Evolutionary conservation across 192 early-diverging fungal species (phyloP).

Genomic region (Phlyctochytrium planicorne): DNA sequence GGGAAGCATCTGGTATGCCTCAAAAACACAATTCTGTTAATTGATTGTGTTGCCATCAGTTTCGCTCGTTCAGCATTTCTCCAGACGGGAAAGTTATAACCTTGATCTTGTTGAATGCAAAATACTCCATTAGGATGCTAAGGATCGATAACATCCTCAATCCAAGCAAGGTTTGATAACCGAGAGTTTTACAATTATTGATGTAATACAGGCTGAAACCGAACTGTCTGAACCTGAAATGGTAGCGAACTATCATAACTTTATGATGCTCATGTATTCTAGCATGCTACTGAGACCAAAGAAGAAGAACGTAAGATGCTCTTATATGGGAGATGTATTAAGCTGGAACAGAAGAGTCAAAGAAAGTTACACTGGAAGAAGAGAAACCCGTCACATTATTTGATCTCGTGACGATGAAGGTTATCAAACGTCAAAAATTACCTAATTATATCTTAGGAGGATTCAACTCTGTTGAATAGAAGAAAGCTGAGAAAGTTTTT

Average conservation of each 20-base stretch:
- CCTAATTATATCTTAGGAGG: constrained; percentile 20
- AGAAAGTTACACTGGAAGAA: no score
- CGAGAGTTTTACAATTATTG: no score
- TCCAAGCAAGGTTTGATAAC: background rate
- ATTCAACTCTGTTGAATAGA: constrained; percentile 34
- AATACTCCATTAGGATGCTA: constrained; percentile 30
- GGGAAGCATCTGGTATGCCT: constrained; percentile 25
- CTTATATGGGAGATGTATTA: no score
- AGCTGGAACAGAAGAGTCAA: no score
- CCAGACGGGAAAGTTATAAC: constrained; percentile 44
- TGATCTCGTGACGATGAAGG: constrained; percentile 40
- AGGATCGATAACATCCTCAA: constrained; percentile 39
- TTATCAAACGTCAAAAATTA: constrained; percentile 4
- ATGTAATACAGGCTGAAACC: no score
- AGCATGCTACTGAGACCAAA: no score
- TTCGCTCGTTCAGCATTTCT: constrained; percentile 39
- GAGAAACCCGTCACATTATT: constrained; percentile 33
- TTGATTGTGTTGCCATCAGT: constrained; percentile 16
- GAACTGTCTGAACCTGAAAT: no score
- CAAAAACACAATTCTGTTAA: background rate
- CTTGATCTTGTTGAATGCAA: constrained; percentile 30
- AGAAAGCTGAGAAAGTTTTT: constrained; percentile 39
- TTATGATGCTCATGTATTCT: no score
- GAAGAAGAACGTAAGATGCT: no score
- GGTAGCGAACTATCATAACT: no score